Base-by-base conservation (phyloP, 495 filamentous ascomycete species). In the Letharia lupina region DNA sequence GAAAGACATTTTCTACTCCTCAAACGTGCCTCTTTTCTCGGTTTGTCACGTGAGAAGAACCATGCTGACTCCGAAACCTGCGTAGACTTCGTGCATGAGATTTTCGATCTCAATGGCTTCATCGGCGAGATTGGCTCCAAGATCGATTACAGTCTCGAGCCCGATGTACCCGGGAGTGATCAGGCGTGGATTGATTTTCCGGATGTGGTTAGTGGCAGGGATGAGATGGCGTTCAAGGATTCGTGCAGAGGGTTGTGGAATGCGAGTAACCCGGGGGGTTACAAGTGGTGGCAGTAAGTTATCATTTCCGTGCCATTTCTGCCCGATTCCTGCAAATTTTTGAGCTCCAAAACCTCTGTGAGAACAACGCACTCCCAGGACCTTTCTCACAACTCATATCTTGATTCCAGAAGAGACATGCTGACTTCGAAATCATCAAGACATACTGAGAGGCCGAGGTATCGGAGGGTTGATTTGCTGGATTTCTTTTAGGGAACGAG, bases 231-330 rank as follows among this genome's bases (percentile, higher is more conserved):
- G 35, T 72, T 71, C 15, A 73, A 75, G 44, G 78, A 82, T 60
- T 79, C 78, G 13, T 88, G 85, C 64, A 76, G 63, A 10, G 85
- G 85, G 4, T 70, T 73, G 57, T 88, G 85, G 85, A 86, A 87
- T 69, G 61, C 68, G 7, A 64, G 64, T n/a, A 64, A 72, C 56
- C 44, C 64, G 44, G 65, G 59, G 13, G 70, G 70, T 5, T 60
- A 63, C 28, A 70, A 67, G 48, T 67, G 70, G 70, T 72, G 70
- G 70, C 52, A 58, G 33, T 56, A 15, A 56, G 52, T 56, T 8
- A 15, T 35, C 28, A 4, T 16, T 56, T 56, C 28, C 31, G 2
- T 13, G 10, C 12, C 45, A 48, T 48, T 48, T 11, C 20, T 23
- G 45, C 45, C 18, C 1, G 45, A 48, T n/a, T n/a, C 10, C 20